Conservation (phyloP, 2,329 filamentous ascomycete genomes). For the Trichophyton simii region DNA sequence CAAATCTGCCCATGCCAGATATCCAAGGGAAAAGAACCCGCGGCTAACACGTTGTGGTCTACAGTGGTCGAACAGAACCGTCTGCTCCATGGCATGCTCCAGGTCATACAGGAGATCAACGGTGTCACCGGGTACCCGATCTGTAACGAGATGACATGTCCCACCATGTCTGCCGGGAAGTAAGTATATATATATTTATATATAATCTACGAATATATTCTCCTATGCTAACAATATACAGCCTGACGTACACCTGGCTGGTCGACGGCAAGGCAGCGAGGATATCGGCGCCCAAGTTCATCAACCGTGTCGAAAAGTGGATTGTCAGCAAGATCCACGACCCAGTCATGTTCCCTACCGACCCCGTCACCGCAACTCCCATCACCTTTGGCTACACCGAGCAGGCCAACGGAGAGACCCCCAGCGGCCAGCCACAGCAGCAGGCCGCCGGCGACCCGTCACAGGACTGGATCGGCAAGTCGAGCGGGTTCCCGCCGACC, state of each 20-base stretch:
- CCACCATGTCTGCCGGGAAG: constrained; percentile 88
- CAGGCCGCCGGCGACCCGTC: constrained; percentile 38
- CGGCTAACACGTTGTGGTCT: too few relatives aligned
- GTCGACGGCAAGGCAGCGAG: constrained; percentile 81
- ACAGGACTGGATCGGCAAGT: constrained; percentile 77
- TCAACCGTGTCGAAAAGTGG: constrained; percentile 93
- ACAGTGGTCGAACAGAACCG: constrained; percentile 86
- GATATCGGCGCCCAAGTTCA: constrained; percentile 84
- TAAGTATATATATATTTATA: constrained; percentile 40
- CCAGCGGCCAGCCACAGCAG: constrained; percentile 25
- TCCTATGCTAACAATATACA: constrained; percentile 24
- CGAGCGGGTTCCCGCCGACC: constrained; percentile 80
- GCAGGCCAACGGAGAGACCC: constrained; percentile 40
- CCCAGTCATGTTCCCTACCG: constrained; percentile 77
- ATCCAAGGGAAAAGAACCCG: too few relatives aligned
- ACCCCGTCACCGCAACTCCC: constrained; percentile 52
- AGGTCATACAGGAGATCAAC: constrained; percentile 77
- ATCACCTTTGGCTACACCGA: constrained; percentile 22
- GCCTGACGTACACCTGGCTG: constrained; percentile 93
- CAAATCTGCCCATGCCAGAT: too few relatives aligned
- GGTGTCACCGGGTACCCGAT: constrained; percentile 59
- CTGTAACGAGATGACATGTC: constrained; percentile 73
- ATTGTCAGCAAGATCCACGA: constrained; percentile 94
- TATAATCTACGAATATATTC: neutral
- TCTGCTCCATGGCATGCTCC: constrained; percentile 76